Conservation (phyloP, 2,329 filamentous ascomycete species). For the Knufia fluminis region DNA sequence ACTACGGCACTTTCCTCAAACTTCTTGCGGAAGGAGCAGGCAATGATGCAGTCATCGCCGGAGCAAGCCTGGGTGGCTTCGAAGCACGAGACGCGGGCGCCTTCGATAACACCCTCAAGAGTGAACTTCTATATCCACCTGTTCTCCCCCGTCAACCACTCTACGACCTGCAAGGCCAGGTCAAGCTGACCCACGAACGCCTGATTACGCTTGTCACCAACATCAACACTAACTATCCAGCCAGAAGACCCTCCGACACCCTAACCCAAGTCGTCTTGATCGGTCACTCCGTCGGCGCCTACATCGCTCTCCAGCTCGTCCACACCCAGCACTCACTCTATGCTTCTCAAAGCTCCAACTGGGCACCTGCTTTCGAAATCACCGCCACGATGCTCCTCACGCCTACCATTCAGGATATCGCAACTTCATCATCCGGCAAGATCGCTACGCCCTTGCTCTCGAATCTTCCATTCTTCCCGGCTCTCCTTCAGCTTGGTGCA, state of each 20-base stretch:
- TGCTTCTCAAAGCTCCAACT: constrained; percentile 11
- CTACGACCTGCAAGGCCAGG: constrained; percentile 34
- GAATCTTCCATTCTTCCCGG: constrained; percentile 32
- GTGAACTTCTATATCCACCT: constrained; percentile 6
- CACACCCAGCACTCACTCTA: constrained; percentile 40
- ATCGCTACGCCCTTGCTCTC: constrained; percentile 56
- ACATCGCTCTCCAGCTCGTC: constrained; percentile 61
- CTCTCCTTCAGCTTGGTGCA: constrained; percentile 31
- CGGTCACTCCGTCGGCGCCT: constrained; percentile 66
- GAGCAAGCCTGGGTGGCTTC: background rate
- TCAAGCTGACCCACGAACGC: constrained; percentile 37
- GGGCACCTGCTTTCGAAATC: constrained; percentile 28
- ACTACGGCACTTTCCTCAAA: constrained; percentile 37
- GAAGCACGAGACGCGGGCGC: constrained; percentile 10
- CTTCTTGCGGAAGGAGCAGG: background rate
- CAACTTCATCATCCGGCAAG: constrained; percentile 50
- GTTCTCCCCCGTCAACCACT: constrained; percentile 1
- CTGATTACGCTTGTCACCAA: constrained; percentile 32
- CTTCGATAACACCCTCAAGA: constrained; percentile 11
- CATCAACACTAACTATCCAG: constrained; percentile 7
- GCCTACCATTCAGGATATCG: constrained; percentile 65
- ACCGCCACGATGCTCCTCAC: constrained; percentile 57
- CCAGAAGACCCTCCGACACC: background rate
- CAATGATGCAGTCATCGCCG: background rate
- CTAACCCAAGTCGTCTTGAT: constrained; percentile 50